phyloP scores from a whole-genome alignment of 1,284 basidiomycete species.

The Boletellus deceptivus region DNA sequence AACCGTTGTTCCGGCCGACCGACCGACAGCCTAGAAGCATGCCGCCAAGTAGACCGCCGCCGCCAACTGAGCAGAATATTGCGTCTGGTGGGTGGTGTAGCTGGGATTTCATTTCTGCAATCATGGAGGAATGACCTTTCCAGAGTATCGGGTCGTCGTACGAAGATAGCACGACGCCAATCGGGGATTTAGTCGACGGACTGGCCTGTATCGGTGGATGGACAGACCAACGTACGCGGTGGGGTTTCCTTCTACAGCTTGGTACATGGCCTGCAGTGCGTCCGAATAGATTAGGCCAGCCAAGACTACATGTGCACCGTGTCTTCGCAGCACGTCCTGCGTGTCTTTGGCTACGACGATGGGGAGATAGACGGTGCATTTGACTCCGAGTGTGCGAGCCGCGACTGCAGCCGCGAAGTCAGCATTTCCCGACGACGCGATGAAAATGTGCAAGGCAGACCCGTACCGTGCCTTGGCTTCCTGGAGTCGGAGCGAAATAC shows the following conservation, averaged over 20 bases:
- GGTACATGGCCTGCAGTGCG: constrained; percentile 48
- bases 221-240: constrained; percentile 49
- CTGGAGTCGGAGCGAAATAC: constrained; percentile 61
- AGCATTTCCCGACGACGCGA: constrained; percentile 74
- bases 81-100: constrained; percentile 59
- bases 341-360: constrained; percentile 48
- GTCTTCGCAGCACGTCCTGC: constrained; percentile 46
- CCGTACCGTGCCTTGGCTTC: constrained; percentile 50
- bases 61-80: constrained; percentile 75
- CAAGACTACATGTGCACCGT: constrained; percentile 55
- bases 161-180: constrained; percentile 62
- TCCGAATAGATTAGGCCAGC: constrained; percentile 57
- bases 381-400: constrained; percentile 50
- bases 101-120: constrained; percentile 58
- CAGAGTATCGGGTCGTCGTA: constrained; percentile 67
- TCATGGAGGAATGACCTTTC: constrained; percentile 72
- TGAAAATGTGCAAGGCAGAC: constrained; percentile 53
- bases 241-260: constrained; percentile 41
- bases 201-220: not conserved
- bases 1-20: constrained; percentile 65
- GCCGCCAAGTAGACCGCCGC: constrained; percentile 68
- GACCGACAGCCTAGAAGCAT: constrained; percentile 60
- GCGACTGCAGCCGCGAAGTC: constrained; percentile 67
- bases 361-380: constrained; percentile 68
- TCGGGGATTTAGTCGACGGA: not conserved